These are phyloP conservation scores for Hygrophorus russula DNA, from an alignment of 768 basidiomycete species.

Conservation along the genomic window DNA sequence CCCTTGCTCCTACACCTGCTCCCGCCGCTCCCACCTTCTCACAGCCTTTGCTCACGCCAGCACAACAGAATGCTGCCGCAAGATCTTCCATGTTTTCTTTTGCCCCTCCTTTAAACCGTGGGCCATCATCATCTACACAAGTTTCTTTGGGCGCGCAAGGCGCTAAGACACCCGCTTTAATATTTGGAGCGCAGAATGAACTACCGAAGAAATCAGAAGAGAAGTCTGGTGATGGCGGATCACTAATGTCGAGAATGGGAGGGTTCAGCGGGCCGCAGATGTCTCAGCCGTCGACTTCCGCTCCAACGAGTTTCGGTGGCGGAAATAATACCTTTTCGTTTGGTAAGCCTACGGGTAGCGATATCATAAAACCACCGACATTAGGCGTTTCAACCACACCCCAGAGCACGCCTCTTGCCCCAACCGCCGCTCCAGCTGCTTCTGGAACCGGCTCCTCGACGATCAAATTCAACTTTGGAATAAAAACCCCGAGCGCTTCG, in stretches of 20 bases:
- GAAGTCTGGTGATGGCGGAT: neutral
- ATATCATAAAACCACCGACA: slow-evolving; percentile 5
- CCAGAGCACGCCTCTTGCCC: neutral
- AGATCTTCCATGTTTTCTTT: slow-evolving; percentile 13
- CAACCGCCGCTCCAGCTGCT: slow-evolving; percentile 4
- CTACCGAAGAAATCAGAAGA: slow-evolving; percentile 3
- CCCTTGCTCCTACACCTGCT: neutral
- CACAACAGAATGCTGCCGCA: neutral
- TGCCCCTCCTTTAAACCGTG: neutral
- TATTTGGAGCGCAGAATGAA: neutral
- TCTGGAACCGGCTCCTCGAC: slow-evolving; percentile 10
- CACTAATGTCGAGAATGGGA: neutral
- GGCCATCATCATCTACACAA: slow-evolving; percentile 8
- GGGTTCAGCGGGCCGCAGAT: neutral
- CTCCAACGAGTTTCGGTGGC: neutral
- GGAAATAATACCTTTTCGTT: slow-evolving; percentile 3
- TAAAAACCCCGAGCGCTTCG: slow-evolving; percentile 3
- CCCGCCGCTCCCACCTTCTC: slow-evolving; percentile 7
- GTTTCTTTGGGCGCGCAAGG: slow-evolving; percentile 5
- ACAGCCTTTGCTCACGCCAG: neutral
- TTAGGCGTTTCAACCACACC: slow-evolving; percentile 4
- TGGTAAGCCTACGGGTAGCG: slow-evolving; percentile 9
- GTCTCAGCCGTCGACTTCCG: neutral
- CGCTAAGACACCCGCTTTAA: neutral
- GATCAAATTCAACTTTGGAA: slow-evolving; percentile 29